Conservation (phyloP, 768 basidiomycete genomes). For the Lentinula sp. region DNA sequence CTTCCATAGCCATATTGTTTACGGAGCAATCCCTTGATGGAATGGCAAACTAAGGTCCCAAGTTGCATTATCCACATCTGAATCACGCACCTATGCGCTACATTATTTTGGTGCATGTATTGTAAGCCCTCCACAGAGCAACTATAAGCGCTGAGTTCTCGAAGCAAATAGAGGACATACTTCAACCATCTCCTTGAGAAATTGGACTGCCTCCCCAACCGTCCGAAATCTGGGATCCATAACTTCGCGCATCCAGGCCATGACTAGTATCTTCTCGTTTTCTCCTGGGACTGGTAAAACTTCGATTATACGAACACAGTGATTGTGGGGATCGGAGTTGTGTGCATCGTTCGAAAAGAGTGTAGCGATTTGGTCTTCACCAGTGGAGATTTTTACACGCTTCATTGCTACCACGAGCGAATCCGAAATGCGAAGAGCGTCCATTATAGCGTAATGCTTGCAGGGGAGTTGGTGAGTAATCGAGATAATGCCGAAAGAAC, state of each 20-base stretch:
- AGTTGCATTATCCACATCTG: not conserved
- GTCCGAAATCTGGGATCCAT: conserved; percentile 19
- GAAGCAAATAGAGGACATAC: conserved; percentile 8
- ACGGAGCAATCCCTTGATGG: not conserved
- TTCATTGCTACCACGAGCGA: conserved; percentile 18
- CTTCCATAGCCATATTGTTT: conserved; percentile 3
- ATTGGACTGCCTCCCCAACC: conserved; percentile 23
- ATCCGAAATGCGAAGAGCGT: conserved; percentile 16
- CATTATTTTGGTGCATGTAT: conserved; percentile 23
- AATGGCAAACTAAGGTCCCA: too few species aligned
- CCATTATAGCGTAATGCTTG: not conserved
- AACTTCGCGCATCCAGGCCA: conserved; percentile 16
- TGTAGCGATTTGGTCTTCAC: conserved; percentile 11
- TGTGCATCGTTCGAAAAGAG: conserved; percentile 13
- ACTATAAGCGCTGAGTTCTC: too few species aligned
- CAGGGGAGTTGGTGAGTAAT: not conserved
- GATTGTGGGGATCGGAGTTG: conserved; percentile 17
- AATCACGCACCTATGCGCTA: conserved; percentile 16
- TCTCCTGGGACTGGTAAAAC: conserved; percentile 14
- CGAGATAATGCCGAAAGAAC: not conserved
- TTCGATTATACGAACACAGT: conserved; percentile 21
- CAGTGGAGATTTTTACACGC: conserved; percentile 4
- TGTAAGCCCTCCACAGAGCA: conserved; percentile 18
- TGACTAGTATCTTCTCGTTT: conserved; percentile 16
- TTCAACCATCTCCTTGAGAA: conserved; percentile 22